These are phyloP conservation scores for Geranomyces michiganensis DNA, from an alignment of 192 early-diverging fungal species.

Conservation along the genomic window DNA sequence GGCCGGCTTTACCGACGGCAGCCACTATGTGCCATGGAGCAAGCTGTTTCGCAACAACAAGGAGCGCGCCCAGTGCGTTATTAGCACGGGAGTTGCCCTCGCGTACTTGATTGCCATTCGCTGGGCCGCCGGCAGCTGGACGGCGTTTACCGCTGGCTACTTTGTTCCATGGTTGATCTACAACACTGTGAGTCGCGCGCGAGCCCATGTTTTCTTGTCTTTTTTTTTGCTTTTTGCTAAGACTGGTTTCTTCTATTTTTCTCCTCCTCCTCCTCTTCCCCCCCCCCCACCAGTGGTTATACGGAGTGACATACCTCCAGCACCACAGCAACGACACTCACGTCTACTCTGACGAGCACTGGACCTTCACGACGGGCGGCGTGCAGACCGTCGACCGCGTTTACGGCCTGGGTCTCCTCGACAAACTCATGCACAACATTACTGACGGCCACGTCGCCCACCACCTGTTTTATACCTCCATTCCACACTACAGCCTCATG, in stretches of 20 bases:
- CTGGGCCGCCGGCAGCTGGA: conserved; percentile 28
- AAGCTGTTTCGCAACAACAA: conserved; percentile 36
- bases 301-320: conserved; percentile 51
- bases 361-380: conserved; percentile 45
- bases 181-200: conserved; percentile 41
- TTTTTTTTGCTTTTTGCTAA: not conserved
- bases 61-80: conserved; percentile 36
- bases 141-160: conserved; percentile 25
- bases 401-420: conserved; percentile 41
- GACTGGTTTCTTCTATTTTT: conserved; percentile 1
- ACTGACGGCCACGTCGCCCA: conserved; percentile 53
- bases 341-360: conserved; percentile 40
- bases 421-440: conserved; percentile 51
- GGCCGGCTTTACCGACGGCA: conserved; percentile 39
- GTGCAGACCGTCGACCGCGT: conserved; percentile 50
- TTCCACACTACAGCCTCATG: conserved; percentile 50
- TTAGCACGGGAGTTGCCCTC: conserved; percentile 32
- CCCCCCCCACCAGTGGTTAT: conserved; percentile 51
- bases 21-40: conserved; percentile 40
- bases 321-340: conserved; percentile 39
- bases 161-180: conserved; percentile 45
- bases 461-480: conserved; percentile 49
- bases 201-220: not conserved
- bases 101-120: conserved; percentile 31
- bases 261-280: too few relatives aligned